Percentiles rank a stretch among this genome's conserved stretches.
Conservation (phyloP, 345 rosid species). For the Rhizophora mangle region DNA sequence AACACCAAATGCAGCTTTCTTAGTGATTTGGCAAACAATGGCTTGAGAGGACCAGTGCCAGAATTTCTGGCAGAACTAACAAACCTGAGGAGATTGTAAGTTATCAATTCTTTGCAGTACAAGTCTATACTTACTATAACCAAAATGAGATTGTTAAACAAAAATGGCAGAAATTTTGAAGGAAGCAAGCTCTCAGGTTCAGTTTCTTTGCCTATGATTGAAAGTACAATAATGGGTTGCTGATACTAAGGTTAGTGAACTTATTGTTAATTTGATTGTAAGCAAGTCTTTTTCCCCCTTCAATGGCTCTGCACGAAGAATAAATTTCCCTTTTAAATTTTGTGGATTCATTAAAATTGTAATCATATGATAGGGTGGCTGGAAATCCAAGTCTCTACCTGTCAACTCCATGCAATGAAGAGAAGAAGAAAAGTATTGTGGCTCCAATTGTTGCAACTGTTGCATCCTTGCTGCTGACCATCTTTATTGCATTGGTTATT, state of each 20-base stretch:
- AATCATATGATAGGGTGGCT: slow-evolving; percentile 27
- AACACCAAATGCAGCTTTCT: no score
- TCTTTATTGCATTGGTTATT: slow-evolving; percentile 24
- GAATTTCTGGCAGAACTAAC: slow-evolving; percentile 32
- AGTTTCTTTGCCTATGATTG: neutral
- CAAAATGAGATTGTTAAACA: neutral
- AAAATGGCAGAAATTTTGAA: slow-evolving; percentile 1
- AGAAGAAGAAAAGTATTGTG: slow-evolving; percentile 31
- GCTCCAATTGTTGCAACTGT: slow-evolving; percentile 34
- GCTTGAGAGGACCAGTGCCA: slow-evolving; percentile 5
- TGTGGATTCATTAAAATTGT: neutral
- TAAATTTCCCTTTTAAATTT: neutral
- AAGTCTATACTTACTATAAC: neutral
- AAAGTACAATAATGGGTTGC: slow-evolving; percentile 7
- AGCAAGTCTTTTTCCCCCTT: neutral
- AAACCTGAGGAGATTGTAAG: slow-evolving; percentile 42
- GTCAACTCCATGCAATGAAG: slow-evolving; percentile 30
- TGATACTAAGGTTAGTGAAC: slow-evolving; percentile 19
- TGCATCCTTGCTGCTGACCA: slow-evolving; percentile 21
- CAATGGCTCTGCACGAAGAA: neutral
- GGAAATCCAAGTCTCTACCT: slow-evolving; percentile 45
- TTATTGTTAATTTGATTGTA: neutral
- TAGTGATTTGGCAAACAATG: no score
- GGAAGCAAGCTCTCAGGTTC: slow-evolving; percentile 34
- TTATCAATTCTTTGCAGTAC: neutral